These are phyloP conservation scores for Metschnikowia similis DNA, from an alignment of 805 yeast genomes.

Conservation along the genomic window DNA sequence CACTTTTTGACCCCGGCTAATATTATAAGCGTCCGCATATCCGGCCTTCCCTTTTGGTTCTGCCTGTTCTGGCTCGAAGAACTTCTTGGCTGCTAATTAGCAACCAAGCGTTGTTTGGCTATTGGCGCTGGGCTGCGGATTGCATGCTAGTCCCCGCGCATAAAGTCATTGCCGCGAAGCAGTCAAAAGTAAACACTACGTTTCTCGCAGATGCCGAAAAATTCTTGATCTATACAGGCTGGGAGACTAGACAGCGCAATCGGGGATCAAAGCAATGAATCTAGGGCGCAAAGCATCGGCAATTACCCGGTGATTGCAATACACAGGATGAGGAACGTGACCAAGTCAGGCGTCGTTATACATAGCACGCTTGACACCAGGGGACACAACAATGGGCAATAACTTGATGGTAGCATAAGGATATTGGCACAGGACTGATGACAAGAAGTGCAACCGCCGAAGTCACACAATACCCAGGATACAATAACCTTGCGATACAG, in stretches of 20 bases:
- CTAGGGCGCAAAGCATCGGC: not conserved
- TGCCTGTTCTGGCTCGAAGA: not conserved
- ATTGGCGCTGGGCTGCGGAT: not conserved
- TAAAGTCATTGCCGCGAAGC: conserved; percentile 1
- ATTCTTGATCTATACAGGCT: not conserved
- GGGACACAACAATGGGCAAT: no score
- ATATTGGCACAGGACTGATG: no score
- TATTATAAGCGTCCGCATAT: not conserved
- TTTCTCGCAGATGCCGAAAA: not conserved
- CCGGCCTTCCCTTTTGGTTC: not conserved
- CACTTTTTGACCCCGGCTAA: not conserved
- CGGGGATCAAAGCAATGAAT: not conserved
- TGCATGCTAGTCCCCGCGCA: not conserved
- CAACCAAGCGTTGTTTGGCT: not conserved
- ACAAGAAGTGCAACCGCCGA: not conserved
- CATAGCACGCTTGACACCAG: no score
- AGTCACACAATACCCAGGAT: not conserved
- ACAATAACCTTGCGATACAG: not conserved
- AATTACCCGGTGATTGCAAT: not conserved
- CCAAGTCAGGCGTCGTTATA: not conserved
- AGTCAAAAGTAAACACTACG: conserved; percentile 2
- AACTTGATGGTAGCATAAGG: no score
- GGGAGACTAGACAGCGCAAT: not conserved
- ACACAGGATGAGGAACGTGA: not conserved
- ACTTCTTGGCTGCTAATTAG: conserved; percentile 2